Evolutionary conservation across 2,329 filamentous ascomycete genomes (phyloP).

Genomic region (Penicillium sp.): DNA sequence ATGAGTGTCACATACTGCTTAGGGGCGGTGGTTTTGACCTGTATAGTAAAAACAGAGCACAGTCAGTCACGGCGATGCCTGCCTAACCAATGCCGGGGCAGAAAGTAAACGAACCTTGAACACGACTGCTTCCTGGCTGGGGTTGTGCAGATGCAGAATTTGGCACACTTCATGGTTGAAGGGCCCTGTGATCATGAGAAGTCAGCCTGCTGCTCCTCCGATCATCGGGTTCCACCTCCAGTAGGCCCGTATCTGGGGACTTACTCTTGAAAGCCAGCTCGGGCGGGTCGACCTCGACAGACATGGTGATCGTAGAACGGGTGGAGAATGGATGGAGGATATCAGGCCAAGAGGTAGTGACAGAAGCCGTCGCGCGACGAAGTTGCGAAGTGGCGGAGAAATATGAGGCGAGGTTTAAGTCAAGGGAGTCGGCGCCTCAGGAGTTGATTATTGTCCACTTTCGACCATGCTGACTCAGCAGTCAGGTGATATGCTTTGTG

Average conservation of each 20-base stretch:
- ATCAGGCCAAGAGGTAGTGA: background rate
- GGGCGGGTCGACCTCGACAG: constrained; percentile 83
- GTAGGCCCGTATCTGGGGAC: constrained; percentile 18
- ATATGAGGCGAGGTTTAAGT: constrained; percentile 13
- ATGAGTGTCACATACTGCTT: constrained; percentile 71
- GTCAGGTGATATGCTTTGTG: constrained; percentile 34
- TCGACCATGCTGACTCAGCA: constrained; percentile 17
- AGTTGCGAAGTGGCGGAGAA: constrained; percentile 6
- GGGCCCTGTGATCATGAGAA: constrained; percentile 47
- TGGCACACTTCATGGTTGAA: constrained; percentile 63
- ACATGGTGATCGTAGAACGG: constrained; percentile 59
- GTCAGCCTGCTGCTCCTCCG: constrained; percentile 14
- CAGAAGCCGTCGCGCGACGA: constrained; percentile 7
- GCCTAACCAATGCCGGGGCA: constrained; percentile 11
- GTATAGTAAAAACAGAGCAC: constrained; percentile 8
- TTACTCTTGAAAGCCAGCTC: constrained; percentile 91
- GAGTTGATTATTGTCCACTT: constrained; percentile 24
- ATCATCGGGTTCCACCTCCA: background rate
- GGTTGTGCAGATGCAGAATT: constrained; percentile 56
- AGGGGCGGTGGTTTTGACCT: constrained; percentile 98
- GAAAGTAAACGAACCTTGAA: constrained; percentile 53
- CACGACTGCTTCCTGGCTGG: constrained; percentile 55
- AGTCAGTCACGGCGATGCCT: constrained; percentile 26
- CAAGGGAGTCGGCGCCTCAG: constrained; percentile 17
- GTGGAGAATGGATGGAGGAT: background rate